Conservation (phyloP, 2,329 filamentous ascomycete species). For the Xylariaceae sp. region DNA sequence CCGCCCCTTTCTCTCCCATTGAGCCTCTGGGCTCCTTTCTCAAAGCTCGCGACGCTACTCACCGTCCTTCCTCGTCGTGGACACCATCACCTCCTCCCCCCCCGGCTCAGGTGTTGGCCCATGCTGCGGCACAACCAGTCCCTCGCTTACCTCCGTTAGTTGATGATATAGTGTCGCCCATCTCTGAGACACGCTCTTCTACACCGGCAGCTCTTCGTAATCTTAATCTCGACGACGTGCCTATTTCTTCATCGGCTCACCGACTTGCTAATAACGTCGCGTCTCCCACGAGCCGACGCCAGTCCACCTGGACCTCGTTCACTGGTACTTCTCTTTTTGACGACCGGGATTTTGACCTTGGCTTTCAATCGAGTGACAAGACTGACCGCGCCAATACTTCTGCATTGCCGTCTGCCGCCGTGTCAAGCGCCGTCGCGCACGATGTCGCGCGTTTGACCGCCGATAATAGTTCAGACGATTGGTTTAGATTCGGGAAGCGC, state of each 20-base stretch:
- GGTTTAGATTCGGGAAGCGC: conserved; percentile 28
- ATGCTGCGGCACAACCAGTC: not conserved
- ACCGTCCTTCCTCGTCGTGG: not conserved
- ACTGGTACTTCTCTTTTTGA: conserved; percentile 32
- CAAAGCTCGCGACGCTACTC: not conserved
- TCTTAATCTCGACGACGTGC: conserved; percentile 11
- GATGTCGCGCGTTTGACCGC: conserved; percentile 24
- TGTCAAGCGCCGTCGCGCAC: conserved; percentile 18
- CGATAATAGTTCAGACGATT: conserved; percentile 27
- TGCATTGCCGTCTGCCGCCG: conserved; percentile 12
- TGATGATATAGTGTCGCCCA: conserved; percentile 29
- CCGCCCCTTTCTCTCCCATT: conserved; percentile 9
- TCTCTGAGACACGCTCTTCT: conserved; percentile 25
- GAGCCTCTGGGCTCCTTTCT: conserved; percentile 7
- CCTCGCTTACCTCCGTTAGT: conserved; percentile 16
- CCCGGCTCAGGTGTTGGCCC: not conserved
- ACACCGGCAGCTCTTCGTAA: conserved; percentile 12
- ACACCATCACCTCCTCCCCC: conserved; percentile 5
- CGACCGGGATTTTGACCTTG: conserved; percentile 30
- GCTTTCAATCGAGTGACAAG: conserved; percentile 7
- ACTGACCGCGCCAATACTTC: conserved; percentile 3
- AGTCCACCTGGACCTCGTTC: conserved; percentile 31
- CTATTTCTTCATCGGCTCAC: conserved; percentile 1
- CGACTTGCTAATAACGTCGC: conserved; percentile 10
- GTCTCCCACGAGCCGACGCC: conserved; percentile 28